Base-by-base conservation (phyloP, 345 rosid genomes). In the Toxicodendron radicans region DNA sequence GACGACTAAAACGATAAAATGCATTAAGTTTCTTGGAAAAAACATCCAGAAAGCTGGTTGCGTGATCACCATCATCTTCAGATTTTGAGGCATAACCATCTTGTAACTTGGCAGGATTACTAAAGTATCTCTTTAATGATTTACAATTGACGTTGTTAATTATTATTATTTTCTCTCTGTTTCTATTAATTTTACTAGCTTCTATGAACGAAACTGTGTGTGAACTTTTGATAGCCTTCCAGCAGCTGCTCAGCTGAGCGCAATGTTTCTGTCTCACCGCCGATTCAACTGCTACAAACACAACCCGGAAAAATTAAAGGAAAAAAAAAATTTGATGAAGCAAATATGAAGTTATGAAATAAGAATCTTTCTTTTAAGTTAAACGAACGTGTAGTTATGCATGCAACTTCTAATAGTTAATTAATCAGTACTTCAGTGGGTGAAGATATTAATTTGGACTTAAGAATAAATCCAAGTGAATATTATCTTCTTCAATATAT, bases 1-100 rank as follows among this genome's bases (percentile, higher is more conserved):
- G 86, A 57, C 86, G 83, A 23, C 78, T 77, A 65, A 83, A 83
- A 9, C 51, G 52, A 70, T 58, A 75, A 20, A 83, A 46, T 1
- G 76, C 72, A 58, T 72, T 8, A 2, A 80, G 12, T 6, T 73
- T 51, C 51, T 35, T 3, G 1, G 0, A 11, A 23, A 73, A 10
- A 52, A 38, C 10, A 5, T 35, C 58, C 58, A 7, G 67, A 72
- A n/a, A 72, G 75, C 48, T 49, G 3, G 56, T 49, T 14, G 18
- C 30, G 16, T 72, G 1, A 12, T 51, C 23, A 14, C 62, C 24
- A 21, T 30, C 61, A 45, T 63, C 54, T 6, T 51, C 54, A 14
- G 54, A 18, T 51, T 12, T 51, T 51, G 70, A 24, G 9, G 2
- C 41, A 52, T 13, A 14, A n/a, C 24, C 75, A 63, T 63, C 52